phyloP scores from a whole-genome alignment of 73 alveolate genomes.

The Paramecium octaurelia region DNA sequence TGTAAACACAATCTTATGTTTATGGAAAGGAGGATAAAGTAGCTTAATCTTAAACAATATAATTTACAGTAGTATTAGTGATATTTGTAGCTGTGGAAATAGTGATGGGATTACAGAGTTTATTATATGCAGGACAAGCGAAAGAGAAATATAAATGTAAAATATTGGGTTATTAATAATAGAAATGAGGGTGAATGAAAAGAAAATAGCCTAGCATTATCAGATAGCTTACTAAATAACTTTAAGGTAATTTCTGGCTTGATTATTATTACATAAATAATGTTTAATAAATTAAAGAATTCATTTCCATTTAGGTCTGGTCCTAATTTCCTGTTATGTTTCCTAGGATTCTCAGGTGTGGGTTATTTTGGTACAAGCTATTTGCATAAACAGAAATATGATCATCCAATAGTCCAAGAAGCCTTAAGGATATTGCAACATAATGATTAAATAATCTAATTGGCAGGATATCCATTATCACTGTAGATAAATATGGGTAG shows the following conservation, averaged over 20 bases:
- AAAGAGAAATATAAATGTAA: constrained; percentile 12
- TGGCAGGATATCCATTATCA: constrained; percentile 36
- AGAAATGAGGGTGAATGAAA: constrained; percentile 22
- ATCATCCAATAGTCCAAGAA: constrained; percentile 37
- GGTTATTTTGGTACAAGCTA: neutral
- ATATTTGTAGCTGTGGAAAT: neutral
- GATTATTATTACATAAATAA: neutral
- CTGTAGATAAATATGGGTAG: neutral
- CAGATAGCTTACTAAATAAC: neutral
- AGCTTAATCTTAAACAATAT: neutral
- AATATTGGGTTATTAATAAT: neutral
- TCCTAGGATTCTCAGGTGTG: constrained; percentile 20
- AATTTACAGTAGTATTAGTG: neutral
- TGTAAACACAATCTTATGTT: neutral
- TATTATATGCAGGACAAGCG: neutral
- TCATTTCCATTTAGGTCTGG: constrained; percentile 8
- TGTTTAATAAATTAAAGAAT: constrained; percentile 4
- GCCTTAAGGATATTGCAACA: constrained; percentile 4
- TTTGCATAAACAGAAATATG: neutral
- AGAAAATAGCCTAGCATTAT: neutral
- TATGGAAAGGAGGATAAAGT: neutral
- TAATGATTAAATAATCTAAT: constrained; percentile 19
- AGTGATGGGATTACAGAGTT: neutral
- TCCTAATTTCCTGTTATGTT: neutral
- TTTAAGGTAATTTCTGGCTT: neutral